A percentile compares a stretch with the other conserved stretches of the same genome.
phyloP scores from a whole-genome alignment of 805 yeast species.

The Cyberlindnera meyerae region DNA sequence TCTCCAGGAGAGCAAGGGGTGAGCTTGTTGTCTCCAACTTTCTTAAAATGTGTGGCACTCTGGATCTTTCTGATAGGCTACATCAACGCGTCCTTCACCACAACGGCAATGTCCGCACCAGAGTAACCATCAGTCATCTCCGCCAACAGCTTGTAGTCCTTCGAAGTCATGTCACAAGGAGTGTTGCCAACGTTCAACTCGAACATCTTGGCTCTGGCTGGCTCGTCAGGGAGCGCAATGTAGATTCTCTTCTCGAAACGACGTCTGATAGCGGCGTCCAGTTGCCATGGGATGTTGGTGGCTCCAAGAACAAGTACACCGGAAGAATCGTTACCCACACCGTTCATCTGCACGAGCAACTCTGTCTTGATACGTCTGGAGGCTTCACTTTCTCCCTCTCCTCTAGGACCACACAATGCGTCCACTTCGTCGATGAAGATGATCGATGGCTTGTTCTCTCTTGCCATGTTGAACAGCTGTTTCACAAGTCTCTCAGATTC shows the following conservation, averaged over 20 bases:
- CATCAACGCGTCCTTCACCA: constrained; percentile 96
- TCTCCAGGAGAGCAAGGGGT: constrained; percentile 99
- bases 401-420: constrained; percentile 96
- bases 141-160: constrained; percentile 74
- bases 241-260: constrained; percentile 94
- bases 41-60: constrained; percentile 90
- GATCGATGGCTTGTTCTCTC: constrained; percentile 93
- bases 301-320: constrained; percentile 97
- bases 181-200: constrained; percentile 88
- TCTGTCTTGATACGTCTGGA: constrained; percentile 95
- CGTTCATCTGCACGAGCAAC: constrained; percentile 95
- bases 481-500: constrained; percentile 95
- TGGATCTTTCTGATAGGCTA: constrained; percentile 95
- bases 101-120: constrained; percentile 95
- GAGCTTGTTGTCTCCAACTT: constrained; percentile 44
- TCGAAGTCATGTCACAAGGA: constrained; percentile 69
- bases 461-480: constrained; percentile 91
- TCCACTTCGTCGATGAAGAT: constrained; percentile 98
- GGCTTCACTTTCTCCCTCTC: constrained; percentile 97
- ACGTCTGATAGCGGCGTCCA: constrained; percentile 95
- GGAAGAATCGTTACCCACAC: constrained; percentile 90
- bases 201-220: constrained; percentile 90
- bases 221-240: constrained; percentile 91
- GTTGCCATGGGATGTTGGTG: constrained; percentile 97
- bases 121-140: constrained; percentile 96